Evolutionary conservation across 2,329 filamentous ascomycete species (phyloP).

Genomic region (Spiromastix sp.): DNA sequence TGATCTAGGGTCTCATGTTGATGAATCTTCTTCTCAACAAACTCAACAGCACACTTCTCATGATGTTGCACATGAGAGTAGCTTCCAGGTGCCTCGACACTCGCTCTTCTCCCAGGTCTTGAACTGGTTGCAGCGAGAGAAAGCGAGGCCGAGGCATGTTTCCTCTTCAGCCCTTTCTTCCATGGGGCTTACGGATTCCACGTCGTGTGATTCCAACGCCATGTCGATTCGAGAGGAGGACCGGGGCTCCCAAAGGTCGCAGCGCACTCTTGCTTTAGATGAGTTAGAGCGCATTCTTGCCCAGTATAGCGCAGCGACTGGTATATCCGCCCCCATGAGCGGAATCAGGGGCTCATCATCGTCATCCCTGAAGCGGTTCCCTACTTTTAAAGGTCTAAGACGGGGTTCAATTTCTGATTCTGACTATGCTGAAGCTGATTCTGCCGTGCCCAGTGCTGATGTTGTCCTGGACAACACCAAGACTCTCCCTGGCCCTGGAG

Average conservation of each 20-base stretch:
- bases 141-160: constrained; percentile 58
- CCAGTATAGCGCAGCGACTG: constrained; percentile 24
- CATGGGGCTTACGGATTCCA: no score
- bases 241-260: constrained; percentile 57
- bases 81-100: constrained; percentile 17
- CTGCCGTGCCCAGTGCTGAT: constrained; percentile 75
- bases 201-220: no score
- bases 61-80: constrained; percentile 2
- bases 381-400: constrained; percentile 22
- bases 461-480: constrained; percentile 81
- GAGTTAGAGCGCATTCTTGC: constrained; percentile 62
- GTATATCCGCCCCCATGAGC: constrained; percentile 7
- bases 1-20: constrained; percentile 7
- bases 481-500: constrained; percentile 65
- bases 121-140: constrained; percentile 77
- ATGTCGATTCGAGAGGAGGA: constrained; percentile 35
- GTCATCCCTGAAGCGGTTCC: constrained; percentile 18
- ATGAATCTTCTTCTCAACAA: background rate
- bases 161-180: no score
- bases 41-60: constrained; percentile 1
- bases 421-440: constrained; percentile 71
- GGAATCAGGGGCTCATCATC: constrained; percentile 6
- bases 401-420: constrained; percentile 64
- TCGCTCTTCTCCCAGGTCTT: constrained; percentile 60
- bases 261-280: constrained; percentile 66